phyloP scores from a whole-genome alignment of 2,329 filamentous ascomycete genomes.

The Microdochium trichocladiopsis region DNA sequence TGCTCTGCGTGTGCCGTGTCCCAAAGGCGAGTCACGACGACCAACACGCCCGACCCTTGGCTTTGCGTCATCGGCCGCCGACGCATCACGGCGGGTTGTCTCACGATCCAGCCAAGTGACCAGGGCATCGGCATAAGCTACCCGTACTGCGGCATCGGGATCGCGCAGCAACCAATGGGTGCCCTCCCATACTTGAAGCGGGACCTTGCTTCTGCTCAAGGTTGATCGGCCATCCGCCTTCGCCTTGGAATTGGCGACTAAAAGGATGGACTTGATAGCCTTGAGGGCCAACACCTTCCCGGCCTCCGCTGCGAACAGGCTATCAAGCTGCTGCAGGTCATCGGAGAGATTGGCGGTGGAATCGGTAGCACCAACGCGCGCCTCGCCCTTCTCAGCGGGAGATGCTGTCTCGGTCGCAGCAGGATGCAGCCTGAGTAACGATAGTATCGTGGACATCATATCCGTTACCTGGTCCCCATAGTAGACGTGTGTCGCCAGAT shows the following conservation, averaged over 20 bases:
- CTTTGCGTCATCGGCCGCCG: conserved; percentile 26
- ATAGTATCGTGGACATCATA: conserved; percentile 78
- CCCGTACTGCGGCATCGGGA: conserved; percentile 67
- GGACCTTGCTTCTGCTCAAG: conserved; percentile 67
- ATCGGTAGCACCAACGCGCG: conserved; percentile 21
- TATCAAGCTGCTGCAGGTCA: conserved; percentile 38
- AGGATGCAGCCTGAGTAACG: conserved; percentile 63
- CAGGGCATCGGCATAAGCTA: conserved; percentile 79
- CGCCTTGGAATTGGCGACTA: conserved; percentile 67
- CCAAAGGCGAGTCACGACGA: background rate
- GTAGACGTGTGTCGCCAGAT: conserved; percentile 89
- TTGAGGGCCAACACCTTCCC: conserved; percentile 62
- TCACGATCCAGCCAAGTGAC: conserved; percentile 81
- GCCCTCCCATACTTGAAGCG: conserved; percentile 87
- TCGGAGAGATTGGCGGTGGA: conserved; percentile 31
- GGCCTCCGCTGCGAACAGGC: conserved; percentile 43
- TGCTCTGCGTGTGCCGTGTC: conserved; percentile 46
- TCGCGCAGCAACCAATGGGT: conserved; percentile 90
- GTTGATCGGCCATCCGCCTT: conserved; percentile 51
- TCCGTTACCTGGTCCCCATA: conserved; percentile 95
- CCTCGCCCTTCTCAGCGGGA: conserved; percentile 37
- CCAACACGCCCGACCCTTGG: background rate
- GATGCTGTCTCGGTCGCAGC: conserved; percentile 34
- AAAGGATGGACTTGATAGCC: conserved; percentile 74
- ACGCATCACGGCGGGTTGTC: conserved; percentile 58